A percentile compares a stretch with the other conserved stretches of the same genome.
Conservation (phyloP, 139 green algal genomes). For the Desmodesmus armatus region DNA sequence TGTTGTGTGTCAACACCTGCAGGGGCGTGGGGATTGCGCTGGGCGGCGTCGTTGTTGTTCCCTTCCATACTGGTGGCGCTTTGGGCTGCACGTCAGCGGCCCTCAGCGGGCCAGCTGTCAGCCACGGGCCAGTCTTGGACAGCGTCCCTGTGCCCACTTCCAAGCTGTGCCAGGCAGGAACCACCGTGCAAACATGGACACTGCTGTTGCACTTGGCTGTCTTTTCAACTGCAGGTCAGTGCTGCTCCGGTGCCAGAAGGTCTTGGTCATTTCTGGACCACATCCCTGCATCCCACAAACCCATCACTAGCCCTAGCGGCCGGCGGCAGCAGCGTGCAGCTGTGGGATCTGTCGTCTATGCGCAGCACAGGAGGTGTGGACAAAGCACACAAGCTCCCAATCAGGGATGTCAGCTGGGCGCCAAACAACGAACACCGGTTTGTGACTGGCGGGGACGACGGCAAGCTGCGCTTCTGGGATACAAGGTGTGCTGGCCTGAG, state of each 20-base stretch:
- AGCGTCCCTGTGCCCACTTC: too few species aligned
- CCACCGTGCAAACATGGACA: too few species aligned
- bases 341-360: conserved; percentile 28
- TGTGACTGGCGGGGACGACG: conserved; percentile 83
- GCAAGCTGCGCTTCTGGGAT: conserved; percentile 87
- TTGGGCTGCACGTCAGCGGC: too few species aligned
- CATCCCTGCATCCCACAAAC: conserved; percentile 66
- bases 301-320: conserved; percentile 56
- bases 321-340: conserved; percentile 69
- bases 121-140: too few species aligned
- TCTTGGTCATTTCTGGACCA: conserved; percentile 71
- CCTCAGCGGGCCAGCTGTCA: too few species aligned
- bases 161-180: too few species aligned
- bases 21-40: too few species aligned
- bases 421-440: conserved; percentile 64
- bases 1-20: too few species aligned
- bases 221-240: neutral
- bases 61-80: too few species aligned
- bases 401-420: conserved; percentile 79
- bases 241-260: conserved; percentile 45
- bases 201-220: neutral
- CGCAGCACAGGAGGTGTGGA: conserved; percentile 46
- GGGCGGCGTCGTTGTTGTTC: too few species aligned
- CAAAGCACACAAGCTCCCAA: conserved; percentile 75
- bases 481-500: conserved; percentile 64